Percentiles rank a stretch among this genome's conserved stretches.
phyloP scores from a whole-genome alignment of 2,329 filamentous ascomycete genomes.

The Neofusicoccum kwambonambiense region DNA sequence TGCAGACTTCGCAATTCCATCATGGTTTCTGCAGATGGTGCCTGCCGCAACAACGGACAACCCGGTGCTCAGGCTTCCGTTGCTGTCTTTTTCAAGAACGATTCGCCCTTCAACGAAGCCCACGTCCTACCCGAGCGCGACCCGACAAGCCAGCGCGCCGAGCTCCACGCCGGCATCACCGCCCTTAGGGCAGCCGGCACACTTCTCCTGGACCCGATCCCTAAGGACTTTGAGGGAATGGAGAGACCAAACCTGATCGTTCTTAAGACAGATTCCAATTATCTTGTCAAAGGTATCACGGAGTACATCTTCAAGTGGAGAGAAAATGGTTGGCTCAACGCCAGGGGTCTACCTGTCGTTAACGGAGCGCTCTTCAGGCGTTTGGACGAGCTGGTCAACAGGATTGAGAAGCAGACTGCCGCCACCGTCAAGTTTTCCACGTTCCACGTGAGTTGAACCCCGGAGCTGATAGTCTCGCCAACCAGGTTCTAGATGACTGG shows the following conservation, averaged over 20 bases:
- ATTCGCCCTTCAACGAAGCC: background rate
- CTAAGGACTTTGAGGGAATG: background rate
- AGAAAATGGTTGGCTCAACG: background rate
- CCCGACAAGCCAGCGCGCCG: background rate
- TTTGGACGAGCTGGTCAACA: background rate
- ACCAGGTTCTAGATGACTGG: background rate
- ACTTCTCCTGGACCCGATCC: background rate
- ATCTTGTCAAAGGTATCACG: background rate
- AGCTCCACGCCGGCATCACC: background rate
- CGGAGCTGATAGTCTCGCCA: background rate
- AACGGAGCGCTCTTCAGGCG: background rate
- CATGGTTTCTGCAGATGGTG: background rate
- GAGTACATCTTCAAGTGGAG: background rate
- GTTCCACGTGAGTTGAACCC: background rate
- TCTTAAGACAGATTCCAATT: background rate
- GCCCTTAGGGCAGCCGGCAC: background rate
- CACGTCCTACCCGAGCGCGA: background rate
- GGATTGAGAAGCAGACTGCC: background rate
- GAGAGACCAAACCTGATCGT: background rate
- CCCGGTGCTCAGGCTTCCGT: background rate
- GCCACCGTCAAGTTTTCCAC: background rate
- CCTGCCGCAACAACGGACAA: background rate
- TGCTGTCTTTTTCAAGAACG: background rate
- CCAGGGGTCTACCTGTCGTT: background rate
- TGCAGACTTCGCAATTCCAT: background rate